Percentiles rank a stretch among this genome's conserved stretches.
Evolutionary conservation across 2,329 filamentous ascomycete species (phyloP).

Genomic region (Pseudogymnoascus sp.): DNA sequence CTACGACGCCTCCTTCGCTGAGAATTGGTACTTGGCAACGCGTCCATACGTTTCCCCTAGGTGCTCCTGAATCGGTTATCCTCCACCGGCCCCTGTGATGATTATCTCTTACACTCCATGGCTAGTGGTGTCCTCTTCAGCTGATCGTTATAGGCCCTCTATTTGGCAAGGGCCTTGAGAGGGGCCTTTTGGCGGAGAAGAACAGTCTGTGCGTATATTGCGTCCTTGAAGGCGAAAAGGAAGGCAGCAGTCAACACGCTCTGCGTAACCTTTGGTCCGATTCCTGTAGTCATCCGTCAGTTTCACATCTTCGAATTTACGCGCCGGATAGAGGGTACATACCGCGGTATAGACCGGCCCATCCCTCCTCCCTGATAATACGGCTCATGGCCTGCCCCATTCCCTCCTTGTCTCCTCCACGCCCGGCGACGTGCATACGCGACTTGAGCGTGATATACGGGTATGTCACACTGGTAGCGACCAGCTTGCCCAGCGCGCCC

Average conservation of each 20-base stretch:
- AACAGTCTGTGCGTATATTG: slow-evolving; percentile 77
- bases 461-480: slow-evolving; percentile 90
- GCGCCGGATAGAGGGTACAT: slow-evolving; percentile 26
- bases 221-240: slow-evolving; percentile 96
- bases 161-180: slow-evolving; percentile 18
- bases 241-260: slow-evolving; percentile 94
- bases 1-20: neutral
- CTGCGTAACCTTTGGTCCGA: slow-evolving; percentile 92
- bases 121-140: neutral
- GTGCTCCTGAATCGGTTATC: neutral
- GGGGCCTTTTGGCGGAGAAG: slow-evolving; percentile 44
- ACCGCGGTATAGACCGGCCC: slow-evolving; percentile 87
- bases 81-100: neutral
- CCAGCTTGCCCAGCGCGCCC: slow-evolving; percentile 86
- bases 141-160: neutral
- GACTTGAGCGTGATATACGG: slow-evolving; percentile 99
- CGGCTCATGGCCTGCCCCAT: slow-evolving; percentile 70
- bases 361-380: slow-evolving; percentile 86
- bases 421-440: slow-evolving; percentile 84
- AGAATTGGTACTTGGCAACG: neutral
- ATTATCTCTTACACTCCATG: neutral
- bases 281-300: slow-evolving; percentile 49
- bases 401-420: slow-evolving; percentile 68
- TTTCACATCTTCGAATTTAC: neutral
- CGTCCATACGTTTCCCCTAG: neutral